Base-by-base conservation (phyloP, 2,329 filamentous ascomycete genomes). In the Drechslerella dactyloides region DNA sequence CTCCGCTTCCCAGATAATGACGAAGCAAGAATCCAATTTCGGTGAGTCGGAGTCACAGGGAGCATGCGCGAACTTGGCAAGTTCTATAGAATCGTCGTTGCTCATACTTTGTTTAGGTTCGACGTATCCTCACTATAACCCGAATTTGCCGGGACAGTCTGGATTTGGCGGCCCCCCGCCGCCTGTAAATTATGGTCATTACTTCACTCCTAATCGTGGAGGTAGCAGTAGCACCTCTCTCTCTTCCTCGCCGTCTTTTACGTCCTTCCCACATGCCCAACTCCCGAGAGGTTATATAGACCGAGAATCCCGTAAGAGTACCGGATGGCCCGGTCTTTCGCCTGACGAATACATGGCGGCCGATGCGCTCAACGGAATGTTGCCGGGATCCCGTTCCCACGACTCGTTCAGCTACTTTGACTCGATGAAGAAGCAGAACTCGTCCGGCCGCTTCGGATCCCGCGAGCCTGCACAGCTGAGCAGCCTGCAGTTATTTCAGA, bases 121-220 rank as follows among this genome's bases (percentile, higher is more conserved):
- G 37, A 69, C 65, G 8, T 69, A 69, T 54, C 65, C 65, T 23
- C 65, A 69, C 50, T 69, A 69, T 54, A 69, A 69, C 58, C 65
- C 65, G 40, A 69, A 69, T 33, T 44, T 69, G 11, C 64, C 64
- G 37, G 64, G 64, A 21, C 60, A 33, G 8, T 33, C 27, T 33
- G 27, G 27, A 33, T 33, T 61, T 19, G 57, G 57, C 42, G 65
- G 65, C 7, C 58, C 57, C n/a, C 65, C 65, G 10, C 63, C 63
- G 33, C 65, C 65, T 30, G 65, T 69, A 10, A 69, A 69, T 17
- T 69, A 69, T 59, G 27, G 58, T 10, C 65, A 69, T 58, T 69
- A 69, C 17, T 69, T 62, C 19, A 61, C 57, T 19, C 60, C 65
- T 40, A 58, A 58, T 54, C 65, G 65, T 21, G 65, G 65, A 58